Evolutionary conservation across 129 eudicot genomes (phyloP).

Genomic region (Kitagawia praeruptora): DNA sequence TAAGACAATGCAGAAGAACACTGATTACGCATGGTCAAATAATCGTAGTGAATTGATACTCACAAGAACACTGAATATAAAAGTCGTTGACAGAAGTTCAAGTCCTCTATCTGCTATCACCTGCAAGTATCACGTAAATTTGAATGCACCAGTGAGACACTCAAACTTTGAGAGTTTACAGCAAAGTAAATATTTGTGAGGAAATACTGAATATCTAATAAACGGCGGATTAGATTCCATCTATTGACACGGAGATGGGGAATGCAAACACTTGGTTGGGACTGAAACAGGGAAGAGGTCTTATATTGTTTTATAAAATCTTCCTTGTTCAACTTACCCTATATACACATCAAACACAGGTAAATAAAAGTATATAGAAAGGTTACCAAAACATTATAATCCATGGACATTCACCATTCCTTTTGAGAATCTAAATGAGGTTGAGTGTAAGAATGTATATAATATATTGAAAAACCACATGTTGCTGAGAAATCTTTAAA

Average conservation of each 20-base stretch:
- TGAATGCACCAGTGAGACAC: background rate
- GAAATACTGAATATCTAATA: background rate
- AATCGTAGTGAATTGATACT: conserved; percentile 23
- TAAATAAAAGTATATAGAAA: too few relatives aligned
- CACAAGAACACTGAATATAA: conserved; percentile 69
- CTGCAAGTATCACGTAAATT: conserved; percentile 40
- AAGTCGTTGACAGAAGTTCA: conserved; percentile 79
- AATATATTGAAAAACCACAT: too few relatives aligned
- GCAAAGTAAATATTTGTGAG: background rate
- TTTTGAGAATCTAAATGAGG: too few relatives aligned
- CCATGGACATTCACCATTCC: too few relatives aligned
- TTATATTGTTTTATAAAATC: too few relatives aligned
- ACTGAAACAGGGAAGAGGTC: too few relatives aligned
- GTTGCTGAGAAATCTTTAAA: too few relatives aligned
- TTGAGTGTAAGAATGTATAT: too few relatives aligned
- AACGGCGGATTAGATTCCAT: background rate
- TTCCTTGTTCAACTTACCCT: too few relatives aligned
- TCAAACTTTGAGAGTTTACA: background rate
- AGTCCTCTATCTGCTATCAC: conserved; percentile 87
- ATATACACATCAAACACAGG: too few relatives aligned
- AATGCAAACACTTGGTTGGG: background rate
- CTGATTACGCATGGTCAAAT: background rate
- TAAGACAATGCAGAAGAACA: conserved; percentile 3
- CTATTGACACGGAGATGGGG: background rate
- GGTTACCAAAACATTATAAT: too few relatives aligned